Percentiles rank a stretch among this genome's conserved stretches.
These are phyloP conservation scores for Diutina siamensis DNA, from an alignment of 1,139 yeast genomes.

Conservation along the genomic window DNA sequence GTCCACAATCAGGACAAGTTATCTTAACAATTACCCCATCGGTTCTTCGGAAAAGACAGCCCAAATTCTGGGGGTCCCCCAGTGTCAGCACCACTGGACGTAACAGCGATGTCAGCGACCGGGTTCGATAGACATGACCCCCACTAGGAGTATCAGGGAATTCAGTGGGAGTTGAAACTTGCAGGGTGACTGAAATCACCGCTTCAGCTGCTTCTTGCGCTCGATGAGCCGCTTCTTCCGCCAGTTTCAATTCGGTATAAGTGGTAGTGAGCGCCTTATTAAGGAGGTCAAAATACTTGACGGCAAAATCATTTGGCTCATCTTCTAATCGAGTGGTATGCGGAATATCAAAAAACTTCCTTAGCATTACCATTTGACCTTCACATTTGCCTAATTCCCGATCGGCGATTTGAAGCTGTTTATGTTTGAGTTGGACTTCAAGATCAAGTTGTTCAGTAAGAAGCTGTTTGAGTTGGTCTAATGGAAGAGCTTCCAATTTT, in stretches of 20 bases:
- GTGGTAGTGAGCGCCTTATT: conserved; percentile 25
- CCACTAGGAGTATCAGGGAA: conserved; percentile 7
- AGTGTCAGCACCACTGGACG: conserved; percentile 22
- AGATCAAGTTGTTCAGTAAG: conserved; percentile 39
- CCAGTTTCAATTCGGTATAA: conserved; percentile 16
- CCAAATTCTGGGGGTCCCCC: conserved; percentile 20
- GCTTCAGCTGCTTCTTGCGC: conserved; percentile 8
- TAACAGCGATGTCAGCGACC: conserved; percentile 40
- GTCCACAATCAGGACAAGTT: conserved; percentile 55
- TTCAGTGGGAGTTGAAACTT: conserved; percentile 1
- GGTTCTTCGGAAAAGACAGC: conserved; percentile 57
- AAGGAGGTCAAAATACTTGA: conserved; percentile 31
- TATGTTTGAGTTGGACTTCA: conserved; percentile 60
- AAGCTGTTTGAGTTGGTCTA: conserved; percentile 2
- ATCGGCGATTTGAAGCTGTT: conserved; percentile 47
- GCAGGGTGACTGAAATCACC: conserved; percentile 7
- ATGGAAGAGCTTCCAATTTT: neutral
- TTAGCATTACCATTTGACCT: conserved; percentile 42
- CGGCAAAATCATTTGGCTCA: conserved; percentile 42
- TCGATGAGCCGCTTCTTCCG: neutral
- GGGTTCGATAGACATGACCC: conserved; percentile 29
- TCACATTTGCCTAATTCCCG: conserved; percentile 57
- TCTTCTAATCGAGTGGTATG: conserved; percentile 21
- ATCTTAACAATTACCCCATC: conserved; percentile 63
- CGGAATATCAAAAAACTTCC: conserved; percentile 42